Base-by-base conservation (phyloP, 2,329 filamentous ascomycete species). In the Aureobasidium namibiae region DNA sequence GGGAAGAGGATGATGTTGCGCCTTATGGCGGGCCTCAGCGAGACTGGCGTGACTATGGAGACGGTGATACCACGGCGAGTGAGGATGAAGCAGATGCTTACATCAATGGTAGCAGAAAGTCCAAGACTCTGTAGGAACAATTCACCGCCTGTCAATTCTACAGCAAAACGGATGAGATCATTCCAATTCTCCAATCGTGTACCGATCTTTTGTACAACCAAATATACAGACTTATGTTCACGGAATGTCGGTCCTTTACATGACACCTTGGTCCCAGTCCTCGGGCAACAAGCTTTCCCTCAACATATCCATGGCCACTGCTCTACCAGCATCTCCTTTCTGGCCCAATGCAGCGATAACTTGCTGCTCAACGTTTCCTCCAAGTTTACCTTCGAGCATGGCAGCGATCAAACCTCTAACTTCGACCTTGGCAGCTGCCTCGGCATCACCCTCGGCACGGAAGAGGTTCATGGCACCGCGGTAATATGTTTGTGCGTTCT, bases 401-500 rank as follows among this genome's bases (percentile, higher is more conserved):
- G 59, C 53, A 11, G 59, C 59, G 4, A 61, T 56, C 18, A 61
- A 39, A 0, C 59, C 52, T 31, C 68, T 69, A 1, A 71, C 21
- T 31, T 56, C 58, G 4, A 45, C 61, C 42, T 61, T 54, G n/a
- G 23, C 39, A 18, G 50, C 36, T 14, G 56, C 56, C 14, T 65
- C 65, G 8, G 60, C 62, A 31, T 69, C 66, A 21, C 64, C 66
- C n/a, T 54, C 56, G 13, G 61, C 62, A 31, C 63, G 61, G 7
- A 68, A 67, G 33, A 65, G 62, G n/a, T 65, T 65, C 24, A 65
- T 61, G 7, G 80, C 81, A 39, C 82, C 81, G 21, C 79, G 76
- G 64, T 82, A 85, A 65, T 81, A 84, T 5, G 78, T 81, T 62
- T 79, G 77, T 1, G 82, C 80, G 63, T 85, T 85, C 58, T 76